Percentiles rank a stretch among this genome's conserved stretches.
Conservation (phyloP, 352 stramenopile genomes). For the Phytopythium litorale region DNA sequence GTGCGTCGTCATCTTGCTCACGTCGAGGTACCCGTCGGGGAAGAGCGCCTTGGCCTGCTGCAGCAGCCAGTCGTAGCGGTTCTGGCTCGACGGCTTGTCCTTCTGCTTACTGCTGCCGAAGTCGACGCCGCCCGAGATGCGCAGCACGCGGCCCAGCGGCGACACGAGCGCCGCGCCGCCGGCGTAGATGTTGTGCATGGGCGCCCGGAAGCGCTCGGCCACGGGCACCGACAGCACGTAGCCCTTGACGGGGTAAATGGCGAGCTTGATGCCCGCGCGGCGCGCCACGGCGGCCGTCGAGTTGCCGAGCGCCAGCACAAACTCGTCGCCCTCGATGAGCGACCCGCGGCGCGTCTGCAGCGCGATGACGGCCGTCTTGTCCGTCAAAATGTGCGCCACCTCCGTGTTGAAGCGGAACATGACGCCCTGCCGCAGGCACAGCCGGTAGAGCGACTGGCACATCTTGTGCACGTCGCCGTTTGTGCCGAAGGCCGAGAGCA, state of each 20-base stretch:
- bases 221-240: conserved; percentile 85
- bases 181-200: conserved; percentile 81
- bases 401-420: conserved; percentile 89
- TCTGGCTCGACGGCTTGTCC: conserved; percentile 45
- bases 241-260: conserved; percentile 82
- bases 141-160: conserved; percentile 61
- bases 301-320: conserved; percentile 81
- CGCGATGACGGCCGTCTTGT: conserved; percentile 73
- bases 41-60: conserved; percentile 74
- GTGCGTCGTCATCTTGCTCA: conserved; percentile 71
- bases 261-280: conserved; percentile 67
- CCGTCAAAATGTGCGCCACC: conserved; percentile 72
- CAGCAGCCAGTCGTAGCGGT: conserved; percentile 78
- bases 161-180: conserved; percentile 73
- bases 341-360: conserved; percentile 76
- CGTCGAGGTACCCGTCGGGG: conserved; percentile 77
- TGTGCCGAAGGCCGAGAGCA: conserved; percentile 79
- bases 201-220: conserved; percentile 52
- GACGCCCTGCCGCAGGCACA: conserved; percentile 79
- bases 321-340: conserved; percentile 85
- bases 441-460: conserved; percentile 73
- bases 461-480: conserved; percentile 89
- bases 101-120: conserved; percentile 67
- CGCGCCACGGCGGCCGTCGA: conserved; percentile 61
- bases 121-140: conserved; percentile 79